A percentile compares a stretch with the other conserved stretches of the same genome.
Evolutionary conservation across 306 rosid genomes (phyloP).

Genomic region (Cucurbita pepo): DNA sequence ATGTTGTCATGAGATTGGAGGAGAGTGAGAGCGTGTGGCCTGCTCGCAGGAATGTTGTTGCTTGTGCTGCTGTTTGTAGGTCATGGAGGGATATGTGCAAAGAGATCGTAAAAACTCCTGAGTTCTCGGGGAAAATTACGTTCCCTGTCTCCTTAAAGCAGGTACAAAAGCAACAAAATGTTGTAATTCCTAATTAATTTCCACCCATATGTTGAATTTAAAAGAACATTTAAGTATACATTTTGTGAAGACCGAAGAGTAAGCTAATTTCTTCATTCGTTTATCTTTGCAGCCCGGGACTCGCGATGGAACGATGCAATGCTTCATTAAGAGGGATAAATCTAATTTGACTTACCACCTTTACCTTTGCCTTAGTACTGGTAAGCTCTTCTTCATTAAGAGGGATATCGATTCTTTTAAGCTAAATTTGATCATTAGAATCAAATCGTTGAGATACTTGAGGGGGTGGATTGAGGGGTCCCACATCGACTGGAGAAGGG

Average conservation of each 20-base stretch:
- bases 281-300: slow-evolving; percentile 55
- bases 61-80: slow-evolving; percentile 74
- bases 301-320: slow-evolving; percentile 58
- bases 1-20: slow-evolving; percentile 67
- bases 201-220: background rate
- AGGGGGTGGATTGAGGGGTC: no score
- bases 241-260: background rate
- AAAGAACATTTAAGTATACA: background rate
- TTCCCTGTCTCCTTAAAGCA: slow-evolving; percentile 80
- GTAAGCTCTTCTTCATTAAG: slow-evolving; percentile 16
- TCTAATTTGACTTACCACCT: slow-evolving; percentile 69
- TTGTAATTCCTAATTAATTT: background rate
- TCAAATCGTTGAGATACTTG: background rate
- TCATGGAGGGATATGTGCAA: slow-evolving; percentile 91
- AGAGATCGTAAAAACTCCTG: slow-evolving; percentile 60
- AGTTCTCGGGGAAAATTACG: slow-evolving; percentile 69
- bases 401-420: background rate
- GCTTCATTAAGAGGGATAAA: slow-evolving; percentile 81
- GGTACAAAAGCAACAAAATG: slow-evolving; percentile 19
- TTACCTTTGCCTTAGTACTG: slow-evolving; percentile 67
- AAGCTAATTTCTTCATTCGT: background rate
- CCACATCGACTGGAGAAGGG: no score
- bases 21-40: slow-evolving; percentile 82
- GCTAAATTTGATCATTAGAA: background rate
- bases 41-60: slow-evolving; percentile 63